Evolutionary conservation across 1,284 basidiomycete species (phyloP).

Genomic region (Moniliophthora roreri): DNA sequence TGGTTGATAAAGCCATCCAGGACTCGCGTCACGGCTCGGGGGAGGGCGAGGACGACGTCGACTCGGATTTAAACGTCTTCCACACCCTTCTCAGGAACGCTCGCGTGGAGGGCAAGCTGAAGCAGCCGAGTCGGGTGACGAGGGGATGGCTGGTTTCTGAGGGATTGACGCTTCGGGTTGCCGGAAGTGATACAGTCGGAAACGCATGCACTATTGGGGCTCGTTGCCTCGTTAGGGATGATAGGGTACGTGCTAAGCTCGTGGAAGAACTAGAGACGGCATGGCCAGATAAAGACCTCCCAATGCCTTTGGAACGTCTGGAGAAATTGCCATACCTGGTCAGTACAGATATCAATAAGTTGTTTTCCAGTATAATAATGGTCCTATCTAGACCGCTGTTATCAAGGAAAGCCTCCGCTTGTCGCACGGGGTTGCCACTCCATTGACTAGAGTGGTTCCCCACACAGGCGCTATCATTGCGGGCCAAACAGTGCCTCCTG

Average conservation of each 20-base stretch:
- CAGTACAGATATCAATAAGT: background rate
- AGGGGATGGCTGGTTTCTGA: background rate
- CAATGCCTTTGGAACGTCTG: no score
- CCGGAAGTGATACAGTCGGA: background rate
- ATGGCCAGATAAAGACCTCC: no score
- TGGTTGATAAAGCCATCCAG: no score
- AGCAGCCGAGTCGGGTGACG: background rate
- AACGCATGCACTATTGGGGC: background rate
- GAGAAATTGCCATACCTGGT: background rate
- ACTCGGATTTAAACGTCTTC: background rate
- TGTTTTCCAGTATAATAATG: background rate
- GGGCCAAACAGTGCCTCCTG: background rate
- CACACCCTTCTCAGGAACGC: background rate
- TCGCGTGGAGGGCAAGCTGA: background rate
- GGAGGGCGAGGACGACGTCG: background rate
- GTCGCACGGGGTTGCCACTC: background rate
- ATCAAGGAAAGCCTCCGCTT: constrained; percentile 1
- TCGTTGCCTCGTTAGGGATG: background rate
- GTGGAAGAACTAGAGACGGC: no score
- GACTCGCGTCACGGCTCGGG: background rate
- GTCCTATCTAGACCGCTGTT: background rate
- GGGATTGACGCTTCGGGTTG: background rate
- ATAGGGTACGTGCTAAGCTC: background rate
- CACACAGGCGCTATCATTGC: background rate
- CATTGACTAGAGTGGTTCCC: background rate